Conservation (phyloP, 2,329 filamentous ascomycete genomes). For the Talaromyces sp. region DNA sequence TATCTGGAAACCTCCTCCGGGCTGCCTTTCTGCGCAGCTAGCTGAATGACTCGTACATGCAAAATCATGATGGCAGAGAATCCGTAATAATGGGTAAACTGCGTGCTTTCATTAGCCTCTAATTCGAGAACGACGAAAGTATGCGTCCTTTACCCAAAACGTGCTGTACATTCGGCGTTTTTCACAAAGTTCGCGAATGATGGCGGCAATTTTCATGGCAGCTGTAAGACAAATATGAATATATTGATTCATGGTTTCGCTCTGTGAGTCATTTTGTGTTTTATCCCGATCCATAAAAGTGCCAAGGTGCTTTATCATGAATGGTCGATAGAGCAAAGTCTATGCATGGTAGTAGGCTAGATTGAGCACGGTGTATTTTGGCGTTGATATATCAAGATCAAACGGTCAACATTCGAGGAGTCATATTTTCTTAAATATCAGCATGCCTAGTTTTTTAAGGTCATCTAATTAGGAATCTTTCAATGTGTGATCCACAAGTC, state of each 20-base stretch:
- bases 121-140: conserved; percentile 16
- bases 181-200: conserved; percentile 36
- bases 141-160: conserved; percentile 35
- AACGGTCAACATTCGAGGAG: conserved; percentile 25
- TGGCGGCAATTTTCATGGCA: conserved; percentile 34
- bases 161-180: conserved; percentile 33
- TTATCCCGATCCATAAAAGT: conserved; percentile 9
- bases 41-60: conserved; percentile 42
- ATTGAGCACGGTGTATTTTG: conserved; percentile 31
- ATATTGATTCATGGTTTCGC: conserved; percentile 16
- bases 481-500: background rate
- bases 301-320: conserved; percentile 18
- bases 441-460: no score
- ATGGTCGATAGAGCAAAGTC: conserved; percentile 29
- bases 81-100: conserved; percentile 37
- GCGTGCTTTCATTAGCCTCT: background rate
- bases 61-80: conserved; percentile 43
- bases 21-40: conserved; percentile 17
- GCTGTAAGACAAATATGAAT: conserved; percentile 33
- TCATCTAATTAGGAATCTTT: no score
- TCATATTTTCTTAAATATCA: conserved; percentile 10
- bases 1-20: conserved; percentile 15
- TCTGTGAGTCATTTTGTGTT: conserved; percentile 9
- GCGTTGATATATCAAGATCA: conserved; percentile 45
- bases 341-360: conserved; percentile 30